These are phyloP conservation scores for Chlorella sp. DNA, from an alignment of 139 green algal species.

Conservation along the genomic window DNA sequence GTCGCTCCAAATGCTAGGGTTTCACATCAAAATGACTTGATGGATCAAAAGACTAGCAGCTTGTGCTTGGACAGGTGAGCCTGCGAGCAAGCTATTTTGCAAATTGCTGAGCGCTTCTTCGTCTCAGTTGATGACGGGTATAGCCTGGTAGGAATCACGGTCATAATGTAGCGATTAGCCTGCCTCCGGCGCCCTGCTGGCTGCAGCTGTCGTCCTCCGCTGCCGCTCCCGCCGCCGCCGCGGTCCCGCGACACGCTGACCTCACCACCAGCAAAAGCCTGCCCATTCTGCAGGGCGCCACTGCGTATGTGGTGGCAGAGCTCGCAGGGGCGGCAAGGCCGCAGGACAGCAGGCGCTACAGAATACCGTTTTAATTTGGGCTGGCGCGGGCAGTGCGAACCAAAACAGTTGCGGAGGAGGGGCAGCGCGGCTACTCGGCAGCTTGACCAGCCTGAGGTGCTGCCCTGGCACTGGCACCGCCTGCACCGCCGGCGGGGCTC, in stretches of 20 bases:
- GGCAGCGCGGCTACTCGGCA: not conserved
- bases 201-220: not conserved
- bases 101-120: not conserved
- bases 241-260: too few species aligned
- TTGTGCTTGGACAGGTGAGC: too few species aligned
- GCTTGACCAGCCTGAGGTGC: not conserved
- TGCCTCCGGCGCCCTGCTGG: not conserved
- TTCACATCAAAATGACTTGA: too few species aligned
- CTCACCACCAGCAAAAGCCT: too few species aligned
- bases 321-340: not conserved
- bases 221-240: not conserved
- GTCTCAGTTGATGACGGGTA: not conserved
- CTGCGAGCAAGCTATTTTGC: too few species aligned
- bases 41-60: too few species aligned
- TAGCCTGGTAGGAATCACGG: not conserved
- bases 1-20: too few species aligned
- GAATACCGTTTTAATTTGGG: constrained; percentile 4
- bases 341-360: not conserved
- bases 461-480: not conserved
- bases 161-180: too few species aligned
- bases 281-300: not conserved
- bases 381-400: not conserved
- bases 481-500: not conserved
- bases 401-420: not conserved
- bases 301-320: not conserved